phyloP scores from a whole-genome alignment of 2,329 filamentous ascomycete species.

The Penicillium nordicum region DNA sequence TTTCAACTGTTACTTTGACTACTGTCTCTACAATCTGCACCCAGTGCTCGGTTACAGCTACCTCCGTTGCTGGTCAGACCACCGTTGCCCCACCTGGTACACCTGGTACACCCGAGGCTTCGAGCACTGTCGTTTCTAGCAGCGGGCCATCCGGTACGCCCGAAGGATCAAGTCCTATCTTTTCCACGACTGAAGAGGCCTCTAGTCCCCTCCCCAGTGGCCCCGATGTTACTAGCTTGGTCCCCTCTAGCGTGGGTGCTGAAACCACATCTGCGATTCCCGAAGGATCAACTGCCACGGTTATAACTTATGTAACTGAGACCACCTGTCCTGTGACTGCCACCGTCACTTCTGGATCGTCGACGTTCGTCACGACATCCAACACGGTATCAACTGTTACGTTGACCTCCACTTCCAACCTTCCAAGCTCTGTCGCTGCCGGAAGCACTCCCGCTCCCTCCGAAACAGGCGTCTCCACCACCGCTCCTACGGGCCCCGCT shows the following conservation, averaged over 20 bases:
- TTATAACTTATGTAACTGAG: constrained; percentile 30
- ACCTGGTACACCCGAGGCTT: neutral
- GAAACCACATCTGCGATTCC: constrained; percentile 5
- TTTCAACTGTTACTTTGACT: constrained; percentile 48
- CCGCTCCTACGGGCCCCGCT: constrained; percentile 31
- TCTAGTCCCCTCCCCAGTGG: neutral
- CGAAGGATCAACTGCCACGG: constrained; percentile 22
- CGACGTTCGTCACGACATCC: constrained; percentile 51
- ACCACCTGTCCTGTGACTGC: constrained; percentile 34
- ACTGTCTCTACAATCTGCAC: constrained; percentile 28
- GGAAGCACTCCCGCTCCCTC: constrained; percentile 16
- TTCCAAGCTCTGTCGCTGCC: constrained; percentile 5
- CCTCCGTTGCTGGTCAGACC: constrained; percentile 9
- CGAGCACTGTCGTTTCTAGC: neutral
- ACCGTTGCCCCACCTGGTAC: neutral
- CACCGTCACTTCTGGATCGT: constrained; percentile 44
- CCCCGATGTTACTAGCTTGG: neutral
- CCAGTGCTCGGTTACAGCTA: constrained; percentile 13
- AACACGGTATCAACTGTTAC: constrained; percentile 55
- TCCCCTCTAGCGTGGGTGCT: neutral
- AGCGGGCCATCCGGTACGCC: neutral
- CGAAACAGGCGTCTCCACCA: constrained; percentile 24
- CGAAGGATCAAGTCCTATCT: neutral
- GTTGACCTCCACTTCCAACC: constrained; percentile 4
- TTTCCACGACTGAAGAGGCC: neutral